Evolutionary conservation across 441 rosid genomes (phyloP).

Genomic region (Populus tomentosa): DNA sequence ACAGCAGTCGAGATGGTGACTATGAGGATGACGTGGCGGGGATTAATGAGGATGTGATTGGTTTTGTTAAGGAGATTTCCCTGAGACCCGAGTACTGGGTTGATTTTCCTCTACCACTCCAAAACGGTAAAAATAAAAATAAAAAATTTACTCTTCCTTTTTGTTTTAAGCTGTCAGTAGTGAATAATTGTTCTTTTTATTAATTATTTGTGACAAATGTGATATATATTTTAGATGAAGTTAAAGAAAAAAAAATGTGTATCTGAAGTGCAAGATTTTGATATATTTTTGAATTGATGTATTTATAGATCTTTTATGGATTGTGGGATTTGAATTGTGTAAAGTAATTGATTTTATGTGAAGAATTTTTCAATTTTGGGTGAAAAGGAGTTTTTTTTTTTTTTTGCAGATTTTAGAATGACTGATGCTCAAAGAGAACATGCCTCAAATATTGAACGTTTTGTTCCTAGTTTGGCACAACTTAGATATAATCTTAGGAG

Average conservation of each 20-base stretch:
- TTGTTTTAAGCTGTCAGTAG: neutral
- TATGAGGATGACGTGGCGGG: constrained; percentile 39
- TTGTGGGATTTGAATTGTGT: neutral
- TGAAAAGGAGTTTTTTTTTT: constrained; percentile 3
- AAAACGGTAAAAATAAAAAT: constrained; percentile 28
- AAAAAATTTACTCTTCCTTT: neutral
- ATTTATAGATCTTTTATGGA: neutral
- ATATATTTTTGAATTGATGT: neutral
- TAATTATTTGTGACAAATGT: neutral
- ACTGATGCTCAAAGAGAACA: constrained; percentile 57
- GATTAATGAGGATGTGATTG: constrained; percentile 46
- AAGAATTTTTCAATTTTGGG: neutral
- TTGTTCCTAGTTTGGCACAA: constrained; percentile 51
- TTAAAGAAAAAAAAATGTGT: neutral
- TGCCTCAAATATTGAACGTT: constrained; percentile 40
- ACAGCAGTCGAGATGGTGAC: constrained; percentile 9
- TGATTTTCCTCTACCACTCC: constrained; percentile 50
- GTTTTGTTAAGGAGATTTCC: constrained; percentile 46
- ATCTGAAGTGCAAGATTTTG: neutral
- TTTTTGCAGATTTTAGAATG: constrained; percentile 52
- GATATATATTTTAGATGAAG: neutral
- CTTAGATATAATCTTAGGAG: constrained; percentile 42
- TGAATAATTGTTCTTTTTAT: neutral
- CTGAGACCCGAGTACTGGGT: constrained; percentile 55
- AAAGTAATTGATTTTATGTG: neutral